Base-by-base conservation (phyloP, 345 rosid genomes). In the Capsella bursapastoris region DNA sequence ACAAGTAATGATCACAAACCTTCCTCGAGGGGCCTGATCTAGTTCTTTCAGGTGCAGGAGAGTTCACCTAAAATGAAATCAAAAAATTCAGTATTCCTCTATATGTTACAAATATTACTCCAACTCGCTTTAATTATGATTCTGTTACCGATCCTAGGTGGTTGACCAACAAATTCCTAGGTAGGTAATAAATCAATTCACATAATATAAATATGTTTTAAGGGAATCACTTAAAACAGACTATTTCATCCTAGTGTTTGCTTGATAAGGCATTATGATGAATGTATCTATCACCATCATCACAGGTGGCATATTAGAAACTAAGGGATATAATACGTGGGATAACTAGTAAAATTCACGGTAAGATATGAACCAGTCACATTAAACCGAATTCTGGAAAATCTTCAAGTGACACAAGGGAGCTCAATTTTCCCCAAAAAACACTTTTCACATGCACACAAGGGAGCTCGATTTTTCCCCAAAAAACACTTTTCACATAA, bases 1-100 rank as follows among this genome's bases (percentile, higher is more conserved):
- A 72, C 48, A 47, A 51, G 41, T 44, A 61, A 53, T 49, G 64
- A 60, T 64, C 47, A 77, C 89, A 50, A 72, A 93, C 98, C 98
- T 93, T 93, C 67, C 97, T 81, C 43, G 96, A 89, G 67, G 86
- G 79, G 18, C 97, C 98, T 6, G 94, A 89, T 72, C 87, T 76
- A 71, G 84, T 77, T 83, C 91, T 87, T 82, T 85, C 82, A 8
- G 89, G 69, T 75, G 91, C 79, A 73, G 98, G 91, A 81, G 91
- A 78, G 74, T 88, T 83, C 86, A 87, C 78, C 98, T 91, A 82
- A 77, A 38, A 32, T 72, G 16, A 66, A 64, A 70, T 55, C 62
- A 68, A 56, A 35, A 68, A 40, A n/a, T 66, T 66, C 45, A 60
- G 57, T 44, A 51, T 34, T 22, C 14, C 66, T 71, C 16, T 6